phyloP scores from a whole-genome alignment of 169 alveolate species.

The Neospora caninum region DNA sequence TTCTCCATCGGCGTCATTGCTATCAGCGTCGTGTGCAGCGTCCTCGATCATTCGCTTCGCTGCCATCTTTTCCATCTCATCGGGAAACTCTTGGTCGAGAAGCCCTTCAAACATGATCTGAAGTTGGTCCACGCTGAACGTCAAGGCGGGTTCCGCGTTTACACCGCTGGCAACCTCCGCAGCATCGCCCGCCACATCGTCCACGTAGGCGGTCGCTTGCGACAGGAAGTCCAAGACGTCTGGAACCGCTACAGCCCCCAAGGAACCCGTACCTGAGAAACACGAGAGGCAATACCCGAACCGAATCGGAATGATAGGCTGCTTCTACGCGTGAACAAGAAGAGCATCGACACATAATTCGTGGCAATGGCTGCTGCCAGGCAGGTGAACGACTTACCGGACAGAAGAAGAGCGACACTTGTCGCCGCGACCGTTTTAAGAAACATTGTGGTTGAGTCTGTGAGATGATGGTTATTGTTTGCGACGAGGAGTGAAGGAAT shows the following conservation, averaged over 20 bases:
- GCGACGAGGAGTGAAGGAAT: too few relatives aligned
- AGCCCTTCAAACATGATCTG: background rate
- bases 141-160: background rate
- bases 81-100: background rate
- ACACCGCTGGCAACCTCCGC: background rate
- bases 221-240: background rate
- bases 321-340: too few relatives aligned
- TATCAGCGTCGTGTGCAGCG: background rate
- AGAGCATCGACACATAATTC: too few relatives aligned
- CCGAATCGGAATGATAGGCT: too few relatives aligned
- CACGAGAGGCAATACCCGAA: background rate
- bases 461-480: too few relatives aligned
- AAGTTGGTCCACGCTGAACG: background rate
- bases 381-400: background rate
- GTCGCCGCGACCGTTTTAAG: background rate
- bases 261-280: background rate
- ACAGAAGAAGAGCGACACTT: background rate
- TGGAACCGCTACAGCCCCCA: background rate
- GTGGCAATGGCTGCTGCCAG: background rate
- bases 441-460: background rate
- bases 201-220: background rate
- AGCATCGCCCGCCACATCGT: background rate
- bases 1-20: background rate
- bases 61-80: constrained; percentile 3
- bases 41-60: background rate